Evolutionary conservation across 495 filamentous ascomycete species (phyloP), one percentile per base, ranked within the genome.

Genomic region (Letharia lupina): DNA sequence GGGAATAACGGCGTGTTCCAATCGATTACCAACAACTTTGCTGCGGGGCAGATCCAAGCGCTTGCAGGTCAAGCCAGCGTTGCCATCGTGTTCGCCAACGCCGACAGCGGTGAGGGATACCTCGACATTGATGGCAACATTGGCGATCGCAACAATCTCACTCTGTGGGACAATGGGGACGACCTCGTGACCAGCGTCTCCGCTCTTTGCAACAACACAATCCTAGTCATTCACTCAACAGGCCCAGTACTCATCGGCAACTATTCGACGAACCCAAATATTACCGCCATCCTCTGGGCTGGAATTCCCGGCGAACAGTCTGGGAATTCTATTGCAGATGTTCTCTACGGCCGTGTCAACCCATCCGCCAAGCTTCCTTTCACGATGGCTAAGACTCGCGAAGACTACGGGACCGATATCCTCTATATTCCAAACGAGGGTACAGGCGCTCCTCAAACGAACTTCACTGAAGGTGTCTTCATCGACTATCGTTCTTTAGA

Each of bases 401-500:
- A 85, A 68, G 84, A 89, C 63, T 98, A 91, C 68, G 91, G 91
- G 44, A 79, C 83, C 33, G 83, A 91, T 67, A 72, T 97, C 11
- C 75, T 96, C 44, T 91, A 91, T 70, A 74, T 83, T 66, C 83
- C 89, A 37, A 93, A 93, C 76, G 87, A 89, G 61, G 88, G 86
- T 59, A 72, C 80, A 23, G 81, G 69, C 33, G 82, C 87, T 31
- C 92, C 92, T 6, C 94, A 98, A 75, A 76, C 87, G 39, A 80
- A 93, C 75, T 96, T 93, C 75, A 80, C 80, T 35, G 93, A 97
- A 70, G 93, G 93, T 45, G 81, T 88, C 39, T 94, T 96, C 77
- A 95, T 96, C 75, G 94, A 98, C 77, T 98, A 98, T 76, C 90
- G 94, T 63, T 79, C 86, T 65, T 90, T 98, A 59, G 94, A 98